These are phyloP conservation scores for Vararia minispora DNA, from an alignment of 768 basidiomycete genomes.

Conservation along the genomic window DNA sequence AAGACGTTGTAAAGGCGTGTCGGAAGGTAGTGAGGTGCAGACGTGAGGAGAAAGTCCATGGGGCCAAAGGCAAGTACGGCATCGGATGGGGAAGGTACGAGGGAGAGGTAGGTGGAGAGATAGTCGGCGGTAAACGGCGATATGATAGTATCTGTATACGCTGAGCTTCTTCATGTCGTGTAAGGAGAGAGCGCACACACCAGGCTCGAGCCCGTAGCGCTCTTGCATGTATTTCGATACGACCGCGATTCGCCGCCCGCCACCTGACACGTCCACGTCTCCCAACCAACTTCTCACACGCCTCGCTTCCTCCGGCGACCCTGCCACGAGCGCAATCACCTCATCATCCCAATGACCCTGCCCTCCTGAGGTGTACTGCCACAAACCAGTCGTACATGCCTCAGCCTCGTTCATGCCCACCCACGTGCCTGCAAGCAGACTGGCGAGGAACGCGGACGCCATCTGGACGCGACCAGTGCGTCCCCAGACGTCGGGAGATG, in stretches of 20 bases:
- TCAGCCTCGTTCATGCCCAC: conserved; percentile 65
- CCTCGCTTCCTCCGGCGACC: conserved; percentile 61
- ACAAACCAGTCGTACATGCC: conserved; percentile 70
- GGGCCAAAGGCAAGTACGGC: conserved; percentile 73
- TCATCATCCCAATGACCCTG: conserved; percentile 69
- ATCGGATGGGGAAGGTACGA: conserved; percentile 61
- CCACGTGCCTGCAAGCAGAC: conserved; percentile 62
- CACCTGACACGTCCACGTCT: conserved; percentile 64
- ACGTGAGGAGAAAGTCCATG: conserved; percentile 67
- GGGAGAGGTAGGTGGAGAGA: conserved; percentile 66
- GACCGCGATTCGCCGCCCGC: conserved; percentile 49
- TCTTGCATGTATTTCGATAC: conserved; percentile 70
- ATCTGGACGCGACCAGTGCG: conserved; percentile 68
- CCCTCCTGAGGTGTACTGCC: conserved; percentile 38
- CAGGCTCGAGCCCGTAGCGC: conserved; percentile 71
- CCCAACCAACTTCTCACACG: conserved; percentile 71
- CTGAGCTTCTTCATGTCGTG: no score
- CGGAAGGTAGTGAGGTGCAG: conserved; percentile 65
- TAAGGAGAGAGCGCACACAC: no score
- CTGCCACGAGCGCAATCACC: conserved; percentile 68
- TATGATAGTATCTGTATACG: conserved; percentile 48
- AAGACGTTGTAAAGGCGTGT: conserved; percentile 63
- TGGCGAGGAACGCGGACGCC: conserved; percentile 66
- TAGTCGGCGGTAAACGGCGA: conserved; percentile 70
- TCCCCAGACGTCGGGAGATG: conserved; percentile 71